Percentiles rank a stretch among this genome's conserved stretches.
Conservation (phyloP, 805 yeast genomes). For the Kodamaea jinghongensis region DNA sequence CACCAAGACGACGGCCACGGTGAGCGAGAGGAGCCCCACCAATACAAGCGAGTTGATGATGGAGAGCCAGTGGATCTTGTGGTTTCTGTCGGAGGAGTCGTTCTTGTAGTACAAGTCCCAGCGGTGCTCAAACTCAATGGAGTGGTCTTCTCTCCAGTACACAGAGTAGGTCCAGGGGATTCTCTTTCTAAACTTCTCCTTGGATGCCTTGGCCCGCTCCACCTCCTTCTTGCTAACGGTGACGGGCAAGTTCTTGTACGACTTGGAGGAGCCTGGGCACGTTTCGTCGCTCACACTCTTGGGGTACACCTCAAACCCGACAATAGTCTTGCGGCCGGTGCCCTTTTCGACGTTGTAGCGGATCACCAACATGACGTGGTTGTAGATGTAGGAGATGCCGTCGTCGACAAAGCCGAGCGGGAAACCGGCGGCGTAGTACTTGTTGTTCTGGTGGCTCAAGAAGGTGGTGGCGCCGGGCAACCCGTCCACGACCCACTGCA, state of each 20-base stretch:
- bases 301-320: conserved; percentile 89
- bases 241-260: conserved; percentile 56
- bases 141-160: conserved; percentile 80
- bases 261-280: conserved; percentile 74
- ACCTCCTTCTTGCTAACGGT: conserved; percentile 21
- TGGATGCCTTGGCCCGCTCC: conserved; percentile 21
- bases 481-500: conserved; percentile 80
- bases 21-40: conserved; percentile 55
- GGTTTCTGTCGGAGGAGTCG: conserved; percentile 42
- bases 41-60: conserved; percentile 68
- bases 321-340: conserved; percentile 54
- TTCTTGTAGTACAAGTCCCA: conserved; percentile 70
- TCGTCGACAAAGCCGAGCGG: conserved; percentile 71
- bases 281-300: conserved; percentile 63
- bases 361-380: conserved; percentile 78
- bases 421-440: conserved; percentile 83
- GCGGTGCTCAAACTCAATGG: conserved; percentile 61
- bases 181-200: conserved; percentile 32
- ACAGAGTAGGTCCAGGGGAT: conserved; percentile 84
- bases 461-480: conserved; percentile 88
- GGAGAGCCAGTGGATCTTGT: conserved; percentile 73
- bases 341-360: conserved; percentile 54
- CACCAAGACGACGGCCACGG: conserved; percentile 63
- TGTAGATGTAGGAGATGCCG: conserved; percentile 59
- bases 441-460: conserved; percentile 53